These are phyloP conservation scores for Globisporangium nagaii DNA, from an alignment of 352 stramenopile species.

Conservation along the genomic window DNA sequence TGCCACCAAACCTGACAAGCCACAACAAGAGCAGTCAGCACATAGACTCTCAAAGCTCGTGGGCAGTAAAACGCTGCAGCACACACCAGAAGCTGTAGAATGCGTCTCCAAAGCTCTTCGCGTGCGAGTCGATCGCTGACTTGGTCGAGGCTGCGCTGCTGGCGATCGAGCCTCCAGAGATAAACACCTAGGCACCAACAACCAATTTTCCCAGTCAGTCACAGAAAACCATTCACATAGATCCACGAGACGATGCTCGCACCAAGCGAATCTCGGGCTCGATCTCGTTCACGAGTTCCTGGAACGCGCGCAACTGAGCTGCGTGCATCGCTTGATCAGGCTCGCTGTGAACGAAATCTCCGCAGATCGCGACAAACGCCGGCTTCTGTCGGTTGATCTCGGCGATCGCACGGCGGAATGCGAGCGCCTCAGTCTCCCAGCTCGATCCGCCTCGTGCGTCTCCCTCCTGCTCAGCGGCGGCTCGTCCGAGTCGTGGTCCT, in stretches of 20 bases:
- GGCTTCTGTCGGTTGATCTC: conserved; percentile 44
- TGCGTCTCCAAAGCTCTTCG: conserved; percentile 54
- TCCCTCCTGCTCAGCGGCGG: conserved; percentile 21
- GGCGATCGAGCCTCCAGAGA: conserved; percentile 27
- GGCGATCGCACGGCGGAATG: conserved; percentile 42
- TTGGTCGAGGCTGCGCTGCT: conserved; percentile 4
- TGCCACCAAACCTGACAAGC: conserved; percentile 48
- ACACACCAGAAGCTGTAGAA: conserved; percentile 73
- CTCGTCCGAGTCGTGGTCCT: conserved; percentile 37
- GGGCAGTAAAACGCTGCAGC: neutral
- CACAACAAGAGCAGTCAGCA: neutral
- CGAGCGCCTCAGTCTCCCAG: conserved; percentile 32
- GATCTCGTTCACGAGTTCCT: conserved; percentile 61
- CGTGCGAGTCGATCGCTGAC: conserved; percentile 24
- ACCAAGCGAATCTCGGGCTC: conserved; percentile 53
- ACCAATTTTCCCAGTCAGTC: neutral
- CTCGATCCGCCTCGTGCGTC: conserved; percentile 35
- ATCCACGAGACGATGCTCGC: neutral
- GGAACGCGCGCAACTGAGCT: conserved; percentile 45
- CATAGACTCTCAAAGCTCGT: neutral
- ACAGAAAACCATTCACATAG: neutral
- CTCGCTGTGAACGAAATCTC: conserved; percentile 45
- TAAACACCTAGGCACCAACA: conserved; percentile 35
- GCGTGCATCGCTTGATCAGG: conserved; percentile 32
- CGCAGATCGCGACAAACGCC: conserved; percentile 63